Evolutionary conservation across 2,329 filamentous ascomycete genomes (phyloP), one percentile per base, ranked within the genome.

Genomic region (Colletotrichum navitas): DNA sequence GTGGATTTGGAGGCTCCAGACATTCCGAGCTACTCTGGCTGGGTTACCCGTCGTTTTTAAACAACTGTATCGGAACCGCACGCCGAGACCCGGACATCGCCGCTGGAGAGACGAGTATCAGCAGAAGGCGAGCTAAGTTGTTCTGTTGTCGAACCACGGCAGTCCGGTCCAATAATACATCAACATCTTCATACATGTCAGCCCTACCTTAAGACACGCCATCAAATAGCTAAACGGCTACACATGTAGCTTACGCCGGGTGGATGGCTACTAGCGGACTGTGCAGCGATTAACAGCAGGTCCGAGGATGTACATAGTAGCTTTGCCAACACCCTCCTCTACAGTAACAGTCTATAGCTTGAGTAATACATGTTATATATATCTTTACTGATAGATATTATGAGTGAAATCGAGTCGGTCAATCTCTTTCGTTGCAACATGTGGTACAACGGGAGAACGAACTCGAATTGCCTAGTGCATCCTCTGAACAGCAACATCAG

Each of bases 181-280:
- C 34, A 6, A 5, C 14, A 45, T 36, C 16, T 45, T 34, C 41
- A 70, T 34, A 47, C 63, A 66, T 60, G 63, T 70, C 63, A 66
- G 62, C 67, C 67, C 63, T 54, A 61, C 32, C 26, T 16, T 16
- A 16, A 10, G 16, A 24, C 36, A 26, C 36, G 24, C 11, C 54
- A 34, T n/a, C 54, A 63, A 60, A 66, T 60, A 39, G 43, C 63
- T 32, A n/a, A 41, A 24, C 11, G 21, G 55, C 8, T 34, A 18
- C 21, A 26, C 4, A 43, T 16, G 54, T 24, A 63, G 62, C 62
- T 49, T 32, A 49, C 29, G 63, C 67, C 63, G 16, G 7, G 2
- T 1, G 21, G 54, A 12, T 18, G 29, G 32, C n/a, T 24, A 41
- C 62, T 47, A 21, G 39, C 43, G 21, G 36, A 41, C n/a, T n/a